A percentile compares a stretch with the other conserved stretches of the same genome.
These are phyloP conservation scores for Phaffia rhodozyma DNA, from an alignment of 1,284 basidiomycete genomes.

Conservation along the genomic window DNA sequence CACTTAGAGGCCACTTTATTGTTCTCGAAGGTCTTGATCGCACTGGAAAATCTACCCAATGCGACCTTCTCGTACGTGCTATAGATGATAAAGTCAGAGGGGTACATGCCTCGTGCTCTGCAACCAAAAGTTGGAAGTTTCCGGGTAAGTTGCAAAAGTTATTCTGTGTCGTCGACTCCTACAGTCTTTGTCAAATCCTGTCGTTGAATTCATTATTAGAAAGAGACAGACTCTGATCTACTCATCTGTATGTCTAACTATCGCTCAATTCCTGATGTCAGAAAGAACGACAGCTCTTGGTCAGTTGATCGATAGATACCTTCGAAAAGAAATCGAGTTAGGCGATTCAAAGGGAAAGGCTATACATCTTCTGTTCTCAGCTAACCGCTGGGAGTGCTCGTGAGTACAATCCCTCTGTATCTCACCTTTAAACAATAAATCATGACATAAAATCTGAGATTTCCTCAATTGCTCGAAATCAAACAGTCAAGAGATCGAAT, in stretches of 20 bases:
- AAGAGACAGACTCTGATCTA: too few species aligned
- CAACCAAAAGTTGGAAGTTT: conserved; percentile 52
- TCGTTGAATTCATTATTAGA: too few species aligned
- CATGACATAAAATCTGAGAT: not conserved
- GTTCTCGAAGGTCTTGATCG: conserved; percentile 89
- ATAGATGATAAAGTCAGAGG: conserved; percentile 33
- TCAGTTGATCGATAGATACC: conserved; percentile 84
- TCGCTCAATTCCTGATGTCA: conserved; percentile 29
- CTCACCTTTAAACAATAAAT: not conserved
- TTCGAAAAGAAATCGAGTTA: conserved; percentile 44
- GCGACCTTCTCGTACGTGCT: conserved; percentile 46
- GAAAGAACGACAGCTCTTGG: conserved; percentile 88
- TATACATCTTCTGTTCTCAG: conserved; percentile 89
- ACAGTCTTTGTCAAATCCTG: too few species aligned
- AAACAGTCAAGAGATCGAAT: conserved; percentile 51
- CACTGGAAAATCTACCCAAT: conserved; percentile 84
- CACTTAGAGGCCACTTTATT: conserved; percentile 56
- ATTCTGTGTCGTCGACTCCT: not conserved
- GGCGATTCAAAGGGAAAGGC: conserved; percentile 71
- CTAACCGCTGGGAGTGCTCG: conserved; percentile 94
- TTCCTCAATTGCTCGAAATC: not conserved
- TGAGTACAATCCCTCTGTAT: conserved; percentile 37
- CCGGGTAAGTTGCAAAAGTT: conserved; percentile 48
- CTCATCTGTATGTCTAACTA: too few species aligned
- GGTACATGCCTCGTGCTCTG: conserved; percentile 14